phyloP scores from a whole-genome alignment of 768 basidiomycete species.

The Amyloporia xantha region DNA sequence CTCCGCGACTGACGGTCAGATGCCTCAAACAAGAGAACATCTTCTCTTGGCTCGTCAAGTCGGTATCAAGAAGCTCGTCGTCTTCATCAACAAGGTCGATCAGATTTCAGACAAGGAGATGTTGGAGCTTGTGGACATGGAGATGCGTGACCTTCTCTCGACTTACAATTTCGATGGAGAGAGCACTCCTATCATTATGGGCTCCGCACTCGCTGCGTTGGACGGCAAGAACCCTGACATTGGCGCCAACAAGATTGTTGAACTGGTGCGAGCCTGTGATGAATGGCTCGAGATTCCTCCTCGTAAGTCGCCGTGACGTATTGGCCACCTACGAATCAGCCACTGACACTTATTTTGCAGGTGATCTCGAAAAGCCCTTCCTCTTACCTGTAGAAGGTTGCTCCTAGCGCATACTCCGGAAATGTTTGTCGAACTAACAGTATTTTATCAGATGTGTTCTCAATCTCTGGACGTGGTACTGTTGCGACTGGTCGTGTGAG shows the following conservation, averaged over 20 bases:
- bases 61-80: constrained; percentile 93
- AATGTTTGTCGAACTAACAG: not conserved
- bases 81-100: constrained; percentile 99
- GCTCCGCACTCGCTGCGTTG: constrained; percentile 91
- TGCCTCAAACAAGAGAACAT: constrained; percentile 99
- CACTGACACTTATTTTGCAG: constrained; percentile 30
- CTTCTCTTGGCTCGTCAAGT: constrained; percentile 96
- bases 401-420: constrained; percentile 1
- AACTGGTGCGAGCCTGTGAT: constrained; percentile 84
- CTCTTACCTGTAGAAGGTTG: constrained; percentile 87
- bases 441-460: constrained; percentile 74
- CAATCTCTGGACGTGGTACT: constrained; percentile 97
- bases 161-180: constrained; percentile 97
- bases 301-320: constrained; percentile 44
- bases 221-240: constrained; percentile 78
- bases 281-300: constrained; percentile 90
- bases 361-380: constrained; percentile 97
- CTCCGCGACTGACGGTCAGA: constrained; percentile 97
- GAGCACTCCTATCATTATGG: constrained; percentile 96
- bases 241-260: constrained; percentile 73
- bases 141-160: constrained; percentile 93
- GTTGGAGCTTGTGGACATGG: constrained; percentile 99
- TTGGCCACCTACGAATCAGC: too few species aligned
- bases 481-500: constrained; percentile 90
- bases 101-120: constrained; percentile 95